Conservation (phyloP, 257 asterid genomes). For the Apocynum venetum region DNA sequence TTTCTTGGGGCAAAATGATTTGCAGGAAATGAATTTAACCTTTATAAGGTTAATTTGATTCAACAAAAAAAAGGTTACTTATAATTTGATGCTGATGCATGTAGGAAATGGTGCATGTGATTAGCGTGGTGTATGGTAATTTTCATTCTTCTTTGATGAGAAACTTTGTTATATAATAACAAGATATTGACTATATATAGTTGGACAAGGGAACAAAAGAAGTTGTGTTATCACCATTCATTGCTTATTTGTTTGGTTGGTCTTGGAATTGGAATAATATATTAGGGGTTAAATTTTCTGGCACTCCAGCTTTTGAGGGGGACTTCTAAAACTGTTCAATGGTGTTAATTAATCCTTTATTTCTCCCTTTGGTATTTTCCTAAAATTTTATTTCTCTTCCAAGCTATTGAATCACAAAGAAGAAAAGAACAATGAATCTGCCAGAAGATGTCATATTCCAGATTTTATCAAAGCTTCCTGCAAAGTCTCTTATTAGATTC, state of each 20-base stretch:
- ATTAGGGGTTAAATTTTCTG: background rate
- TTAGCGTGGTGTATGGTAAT: too few species aligned
- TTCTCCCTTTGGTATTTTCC: background rate
- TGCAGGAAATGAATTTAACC: too few species aligned
- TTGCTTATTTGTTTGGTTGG: background rate
- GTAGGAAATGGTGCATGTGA: too few species aligned
- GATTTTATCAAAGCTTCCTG: constrained; percentile 38
- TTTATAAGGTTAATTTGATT: too few species aligned
- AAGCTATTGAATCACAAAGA: background rate
- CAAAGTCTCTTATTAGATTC: constrained; percentile 35
- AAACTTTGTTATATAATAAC: too few species aligned
- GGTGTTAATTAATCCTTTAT: background rate
- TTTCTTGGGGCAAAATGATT: too few species aligned
- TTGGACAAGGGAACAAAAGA: background rate
- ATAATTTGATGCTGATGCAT: too few species aligned
- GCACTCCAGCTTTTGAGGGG: constrained; percentile 4
- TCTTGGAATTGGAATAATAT: background rate
- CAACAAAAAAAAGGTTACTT: too few species aligned
- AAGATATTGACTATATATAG: too few species aligned
- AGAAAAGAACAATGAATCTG: constrained; percentile 18
- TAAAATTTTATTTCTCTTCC: background rate
- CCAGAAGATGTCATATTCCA: constrained; percentile 42
- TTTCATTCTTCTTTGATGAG: too few species aligned
- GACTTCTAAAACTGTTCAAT: background rate
- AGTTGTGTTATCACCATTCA: background rate